Base-by-base conservation (phyloP, 805 yeast species). In the Kodamaea sagamina region DNA sequence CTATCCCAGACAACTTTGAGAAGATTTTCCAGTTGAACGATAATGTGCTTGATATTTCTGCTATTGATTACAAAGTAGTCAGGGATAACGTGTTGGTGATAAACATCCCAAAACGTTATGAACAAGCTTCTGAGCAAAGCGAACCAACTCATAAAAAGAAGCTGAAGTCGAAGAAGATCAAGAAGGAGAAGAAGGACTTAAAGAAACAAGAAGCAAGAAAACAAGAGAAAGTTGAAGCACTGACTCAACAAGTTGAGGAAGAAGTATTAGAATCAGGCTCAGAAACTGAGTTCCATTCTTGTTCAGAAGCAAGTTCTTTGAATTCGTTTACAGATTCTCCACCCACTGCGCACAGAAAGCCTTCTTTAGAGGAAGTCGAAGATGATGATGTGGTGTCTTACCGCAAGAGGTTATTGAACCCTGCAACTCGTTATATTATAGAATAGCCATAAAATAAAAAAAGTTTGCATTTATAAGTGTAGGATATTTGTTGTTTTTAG, bases 381-480 rank as follows among this genome's bases (percentile, higher is more conserved):
- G 68, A 63, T 44, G 67, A 62, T 36, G 67, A 62, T 42, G 54
- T 57, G 44, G 52, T 58, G 12, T 32, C 46, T 31, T 49, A 52
- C 46, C 49, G 59, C 26, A 56, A 55, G 41, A 50, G 48, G 39
- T 38, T 54, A 22, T 18, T 21, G 8, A 19, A 29, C 24, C 45
- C 45, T 2, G 24, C 32, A 4, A 40, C 45, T n/a, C 36, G 45
- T 8, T 36, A 28, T 6, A 42, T 42, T 13, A 42, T 42, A 11
- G 45, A 36, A 24, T 42, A 41, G 17, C 12, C 24, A 6, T 6
- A 28, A 28, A 12, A n/a, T 9, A 28, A 32, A 5, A 36, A n/a
- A 36, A 16, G 21, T n/a, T 24, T 25, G 4, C 12, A 22, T 4
- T 22, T 25, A 25, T 4, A 11, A 6, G 10, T 4, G 9, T 11